phyloP scores from a whole-genome alignment of 164 flowering plant species.

The Umbilicus rupestris region DNA sequence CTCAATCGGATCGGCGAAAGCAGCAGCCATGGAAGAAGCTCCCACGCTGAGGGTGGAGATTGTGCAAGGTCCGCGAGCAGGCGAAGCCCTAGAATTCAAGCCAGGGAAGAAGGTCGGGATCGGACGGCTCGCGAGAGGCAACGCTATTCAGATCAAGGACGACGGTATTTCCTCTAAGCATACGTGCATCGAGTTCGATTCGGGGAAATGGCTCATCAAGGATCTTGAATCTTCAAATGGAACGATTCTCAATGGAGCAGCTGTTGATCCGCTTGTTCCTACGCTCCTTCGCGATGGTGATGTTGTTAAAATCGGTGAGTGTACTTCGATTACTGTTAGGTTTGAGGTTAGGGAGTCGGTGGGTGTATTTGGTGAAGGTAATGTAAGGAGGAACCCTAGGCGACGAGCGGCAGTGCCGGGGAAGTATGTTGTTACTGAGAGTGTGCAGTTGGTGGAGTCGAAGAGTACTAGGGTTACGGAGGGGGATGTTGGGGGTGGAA shows the following conservation, averaged over 20 bases:
- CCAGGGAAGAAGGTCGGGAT: constrained; percentile 33
- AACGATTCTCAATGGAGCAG: constrained; percentile 30
- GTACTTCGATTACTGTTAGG: constrained; percentile 32
- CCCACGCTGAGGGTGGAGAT: constrained; percentile 34
- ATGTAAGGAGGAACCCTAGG: constrained; percentile 26
- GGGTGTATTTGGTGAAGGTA: neutral
- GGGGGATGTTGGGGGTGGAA: neutral
- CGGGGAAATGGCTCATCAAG: constrained; percentile 40
- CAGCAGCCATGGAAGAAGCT: constrained; percentile 11
- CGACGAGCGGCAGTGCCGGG: constrained; percentile 16
- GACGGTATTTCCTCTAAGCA: constrained; percentile 65
- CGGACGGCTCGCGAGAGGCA: constrained; percentile 57
- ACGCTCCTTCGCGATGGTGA: constrained; percentile 35
- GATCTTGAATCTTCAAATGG: constrained; percentile 75
- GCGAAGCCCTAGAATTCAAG: constrained; percentile 37
- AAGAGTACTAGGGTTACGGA: neutral
- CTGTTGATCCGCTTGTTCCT: constrained; percentile 21
- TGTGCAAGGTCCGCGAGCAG: constrained; percentile 49
- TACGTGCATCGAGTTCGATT: constrained; percentile 28
- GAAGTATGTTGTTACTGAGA: constrained; percentile 8
- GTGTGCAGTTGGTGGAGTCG: neutral
- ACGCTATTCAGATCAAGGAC: constrained; percentile 53
- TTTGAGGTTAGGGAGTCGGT: constrained; percentile 12
- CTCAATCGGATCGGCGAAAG: neutral
- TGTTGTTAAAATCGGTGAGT: constrained; percentile 50